Percentiles rank a stretch among this genome's conserved stretches.
Conservation (phyloP, 2,329 filamentous ascomycete species). For the Fusarium humuli region DNA sequence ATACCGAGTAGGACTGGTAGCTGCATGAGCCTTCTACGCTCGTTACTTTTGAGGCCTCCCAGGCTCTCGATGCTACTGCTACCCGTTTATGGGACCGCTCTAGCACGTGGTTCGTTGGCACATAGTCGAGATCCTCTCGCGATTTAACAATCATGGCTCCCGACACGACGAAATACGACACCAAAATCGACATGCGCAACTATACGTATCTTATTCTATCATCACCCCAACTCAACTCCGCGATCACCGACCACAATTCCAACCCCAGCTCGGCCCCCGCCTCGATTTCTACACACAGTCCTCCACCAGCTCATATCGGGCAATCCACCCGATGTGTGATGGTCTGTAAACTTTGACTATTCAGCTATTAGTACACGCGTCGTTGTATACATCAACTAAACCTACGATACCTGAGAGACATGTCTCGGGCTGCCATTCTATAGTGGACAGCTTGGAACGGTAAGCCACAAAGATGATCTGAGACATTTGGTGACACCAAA, state of each 20-base stretch:
- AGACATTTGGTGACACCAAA: slow-evolving; percentile 17
- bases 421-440: not conserved
- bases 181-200: not conserved
- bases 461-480: slow-evolving; percentile 17
- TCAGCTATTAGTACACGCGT: not conserved
- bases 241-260: slow-evolving; percentile 23
- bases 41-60: slow-evolving; percentile 7
- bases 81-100: not conserved
- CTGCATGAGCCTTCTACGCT: slow-evolving; percentile 22
- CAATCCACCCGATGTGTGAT: not conserved
- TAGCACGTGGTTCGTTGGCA: not conserved
- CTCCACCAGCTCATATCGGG: not conserved
- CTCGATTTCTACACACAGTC: slow-evolving; percentile 12
- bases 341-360: not conserved
- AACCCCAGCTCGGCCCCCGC: slow-evolving; percentile 23
- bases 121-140: not conserved
- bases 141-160: slow-evolving; percentile 12
- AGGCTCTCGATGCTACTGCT: not conserved
- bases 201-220: slow-evolving; percentile 3
- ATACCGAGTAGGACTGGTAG: slow-evolving; percentile 1
- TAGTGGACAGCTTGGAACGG: not conserved
- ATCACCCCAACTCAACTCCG: slow-evolving; percentile 30
- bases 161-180: not conserved
- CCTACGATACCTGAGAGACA: slow-evolving; percentile 1
- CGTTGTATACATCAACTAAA: not conserved